These are phyloP conservation scores for Curvularia eragrostidis DNA, from an alignment of 2,329 filamentous ascomycete genomes.

Conservation along the genomic window DNA sequence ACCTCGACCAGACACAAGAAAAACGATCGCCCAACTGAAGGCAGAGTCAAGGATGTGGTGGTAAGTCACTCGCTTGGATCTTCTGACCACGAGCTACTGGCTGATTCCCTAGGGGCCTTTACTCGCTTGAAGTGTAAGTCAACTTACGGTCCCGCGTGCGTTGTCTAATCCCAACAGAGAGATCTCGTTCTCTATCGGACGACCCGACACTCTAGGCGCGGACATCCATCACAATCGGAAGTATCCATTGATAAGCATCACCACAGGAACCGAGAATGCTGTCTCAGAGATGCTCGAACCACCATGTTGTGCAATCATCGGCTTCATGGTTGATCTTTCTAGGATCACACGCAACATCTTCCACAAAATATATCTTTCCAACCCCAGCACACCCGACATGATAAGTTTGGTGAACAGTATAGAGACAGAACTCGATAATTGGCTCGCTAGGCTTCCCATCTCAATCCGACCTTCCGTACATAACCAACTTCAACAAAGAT, in stretches of 20 bases:
- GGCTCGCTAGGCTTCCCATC: not conserved
- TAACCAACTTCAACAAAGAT: not conserved
- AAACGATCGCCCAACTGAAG: not conserved
- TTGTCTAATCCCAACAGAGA: not conserved
- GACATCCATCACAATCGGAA: not conserved
- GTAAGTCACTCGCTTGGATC: not conserved
- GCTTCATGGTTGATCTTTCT: not conserved
- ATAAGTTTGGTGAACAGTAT: not conserved
- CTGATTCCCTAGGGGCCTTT: not conserved
- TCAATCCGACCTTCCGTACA: not conserved
- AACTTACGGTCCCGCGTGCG: no score
- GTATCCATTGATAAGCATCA: not conserved
- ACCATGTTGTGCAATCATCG: not conserved
- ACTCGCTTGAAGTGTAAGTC: not conserved
- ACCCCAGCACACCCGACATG: not conserved
- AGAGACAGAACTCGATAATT: not conserved
- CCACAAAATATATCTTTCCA: not conserved
- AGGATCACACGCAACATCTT: not conserved
- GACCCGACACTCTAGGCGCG: not conserved
- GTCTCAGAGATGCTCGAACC: not conserved
- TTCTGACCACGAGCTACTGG: not conserved
- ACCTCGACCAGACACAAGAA: not conserved
- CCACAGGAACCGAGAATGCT: not conserved
- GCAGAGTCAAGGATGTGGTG: slow-evolving; percentile 1
- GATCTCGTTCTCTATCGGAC: not conserved